Base-by-base conservation (phyloP, 176 grass and related monocot genomes). In the Hyparrhenia diplandra region DNA sequence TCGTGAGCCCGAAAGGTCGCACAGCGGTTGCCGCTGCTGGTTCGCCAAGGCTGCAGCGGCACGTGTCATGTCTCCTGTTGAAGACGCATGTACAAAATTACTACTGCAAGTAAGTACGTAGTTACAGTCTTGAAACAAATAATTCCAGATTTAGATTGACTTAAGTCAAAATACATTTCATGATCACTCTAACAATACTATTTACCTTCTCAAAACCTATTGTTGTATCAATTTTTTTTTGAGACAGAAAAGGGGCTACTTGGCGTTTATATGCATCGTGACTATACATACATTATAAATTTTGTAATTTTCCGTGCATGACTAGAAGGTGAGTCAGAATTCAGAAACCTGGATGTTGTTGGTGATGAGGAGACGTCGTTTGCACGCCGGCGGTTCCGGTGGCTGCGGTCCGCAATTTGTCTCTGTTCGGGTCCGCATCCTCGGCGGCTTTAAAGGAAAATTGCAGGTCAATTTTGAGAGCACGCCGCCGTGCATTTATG, bases 1-100 rank as follows among this genome's bases (percentile, higher is more conserved):
- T 27, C 96, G 89, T 76, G 34, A n/a, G 84, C 89, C 84, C 41
- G 92, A 89, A 58, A 86, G 83, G 82, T 98, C 84, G 55, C 96
- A 98, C 34, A 91, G 42, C 69, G 80, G 78, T 17, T 20, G 28
- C 63, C 21, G 25, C 23, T 24, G 71, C 32, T 18, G 49, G 1
- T 31, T 16, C 64, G 65, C 67, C 17, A 5, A 63, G 42, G 23
- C 23, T 28, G 61, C 20, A 29, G 51, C 14, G 11, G 51, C 23
- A 62, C 17, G 41, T 65, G n/a, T 17, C 51, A 32, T 47, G 57
- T 31, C 37, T 41, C 20, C 87, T 64, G 64, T 17, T 42, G 6
- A 76, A 23, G 21, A 16, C 13, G 57, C 21, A 5, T 1, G 27
- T 28, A 25, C 57, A 60, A 60, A 12, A 8, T 14, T 16, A 55